Conservation (phyloP, 176 grass and related monocot genomes). For the Rhynchospora breviuscula region DNA sequence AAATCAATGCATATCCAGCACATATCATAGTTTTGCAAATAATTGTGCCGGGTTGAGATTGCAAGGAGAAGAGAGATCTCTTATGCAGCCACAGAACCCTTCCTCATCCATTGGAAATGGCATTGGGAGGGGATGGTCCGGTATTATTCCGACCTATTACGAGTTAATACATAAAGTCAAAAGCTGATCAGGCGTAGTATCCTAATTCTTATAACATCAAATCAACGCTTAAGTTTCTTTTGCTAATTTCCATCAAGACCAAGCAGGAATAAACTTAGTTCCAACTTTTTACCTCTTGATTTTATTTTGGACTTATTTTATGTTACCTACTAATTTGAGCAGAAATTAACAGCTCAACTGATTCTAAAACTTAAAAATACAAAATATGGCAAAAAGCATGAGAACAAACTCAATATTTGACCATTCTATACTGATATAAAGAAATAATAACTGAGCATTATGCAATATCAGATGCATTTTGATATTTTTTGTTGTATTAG, state of each 20-base stretch:
- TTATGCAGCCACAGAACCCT: conserved; percentile 54
- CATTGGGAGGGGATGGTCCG: conserved; percentile 51
- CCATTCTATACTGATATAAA: not conserved
- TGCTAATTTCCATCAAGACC: not conserved
- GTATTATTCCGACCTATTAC: conserved; percentile 63
- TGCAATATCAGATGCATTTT: not conserved
- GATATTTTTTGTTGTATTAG: not conserved
- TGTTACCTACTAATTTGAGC: not conserved
- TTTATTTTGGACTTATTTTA: not conserved
- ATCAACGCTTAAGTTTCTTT: not conserved
- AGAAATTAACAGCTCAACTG: not conserved
- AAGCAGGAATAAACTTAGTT: not conserved
- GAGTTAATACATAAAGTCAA: not conserved
- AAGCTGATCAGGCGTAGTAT: not conserved
- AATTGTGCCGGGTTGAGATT: conserved; percentile 41
- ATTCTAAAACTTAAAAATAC: not conserved
- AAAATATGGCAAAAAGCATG: not conserved
- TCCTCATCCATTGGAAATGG: conserved; percentile 65
- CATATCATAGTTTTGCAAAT: conserved; percentile 47
- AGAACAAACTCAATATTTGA: not conserved
- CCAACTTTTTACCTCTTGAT: not conserved
- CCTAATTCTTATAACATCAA: not conserved
- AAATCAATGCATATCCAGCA: not conserved
- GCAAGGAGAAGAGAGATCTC: conserved; percentile 48
- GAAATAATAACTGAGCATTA: not conserved